These are phyloP conservation scores for Teratosphaeria zuluensis DNA, from an alignment of 2,329 filamentous ascomycete species.

Conservation along the genomic window DNA sequence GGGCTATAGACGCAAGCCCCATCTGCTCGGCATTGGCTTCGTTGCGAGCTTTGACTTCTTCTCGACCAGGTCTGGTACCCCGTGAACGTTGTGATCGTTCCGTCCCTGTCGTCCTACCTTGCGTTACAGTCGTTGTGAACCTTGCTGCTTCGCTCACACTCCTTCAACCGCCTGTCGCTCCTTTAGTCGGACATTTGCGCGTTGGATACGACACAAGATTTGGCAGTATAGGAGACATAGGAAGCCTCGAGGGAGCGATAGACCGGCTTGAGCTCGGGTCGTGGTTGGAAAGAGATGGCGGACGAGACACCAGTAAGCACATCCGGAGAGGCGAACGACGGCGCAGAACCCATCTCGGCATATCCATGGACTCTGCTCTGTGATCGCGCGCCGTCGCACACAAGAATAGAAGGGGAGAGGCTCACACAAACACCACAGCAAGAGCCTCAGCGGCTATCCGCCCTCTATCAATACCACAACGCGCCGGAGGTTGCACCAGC, in stretches of 20 bases:
- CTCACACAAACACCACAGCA: background rate
- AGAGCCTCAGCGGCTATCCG: conserved; percentile 22
- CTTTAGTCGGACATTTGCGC: background rate
- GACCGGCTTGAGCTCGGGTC: background rate
- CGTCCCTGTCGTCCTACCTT: background rate
- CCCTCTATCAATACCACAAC: conserved; percentile 31
- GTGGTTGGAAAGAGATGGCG: background rate
- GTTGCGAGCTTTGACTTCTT: too few relatives aligned
- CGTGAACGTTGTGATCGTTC: background rate
- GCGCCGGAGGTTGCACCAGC: conserved; percentile 30
- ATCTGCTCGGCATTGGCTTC: background rate
- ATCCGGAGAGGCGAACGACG: background rate
- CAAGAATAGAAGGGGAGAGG: background rate
- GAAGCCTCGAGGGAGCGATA: background rate
- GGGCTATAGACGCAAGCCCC: too few relatives aligned
- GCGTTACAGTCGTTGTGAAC: background rate
- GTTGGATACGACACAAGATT: background rate
- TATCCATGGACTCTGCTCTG: background rate
- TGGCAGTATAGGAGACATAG: background rate
- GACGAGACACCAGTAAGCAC: background rate
- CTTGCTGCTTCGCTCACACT: background rate
- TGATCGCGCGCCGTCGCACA: background rate
- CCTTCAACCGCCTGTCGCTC: background rate
- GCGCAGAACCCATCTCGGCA: background rate
- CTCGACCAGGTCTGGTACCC: background rate